A percentile compares a stretch with the other conserved stretches of the same genome.
phyloP scores from a whole-genome alignment of 352 stramenopile species.

The Pythium brassicae region DNA sequence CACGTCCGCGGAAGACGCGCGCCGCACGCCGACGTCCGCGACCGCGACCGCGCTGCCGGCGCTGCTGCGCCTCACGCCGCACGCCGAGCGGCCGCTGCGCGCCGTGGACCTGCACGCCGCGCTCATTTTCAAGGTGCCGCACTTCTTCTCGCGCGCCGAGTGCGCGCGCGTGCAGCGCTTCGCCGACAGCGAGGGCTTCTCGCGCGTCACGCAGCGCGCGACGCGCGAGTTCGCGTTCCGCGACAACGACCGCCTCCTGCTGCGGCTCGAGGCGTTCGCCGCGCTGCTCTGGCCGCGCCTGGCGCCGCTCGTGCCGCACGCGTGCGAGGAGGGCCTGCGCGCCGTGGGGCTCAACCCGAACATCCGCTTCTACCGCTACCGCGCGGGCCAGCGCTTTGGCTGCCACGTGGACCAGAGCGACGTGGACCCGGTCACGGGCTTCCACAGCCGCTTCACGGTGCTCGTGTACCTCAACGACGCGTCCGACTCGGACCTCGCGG shows the following conservation, averaged over 20 bases:
- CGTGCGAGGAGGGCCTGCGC: conserved; percentile 66
- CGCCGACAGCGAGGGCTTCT: conserved; percentile 49
- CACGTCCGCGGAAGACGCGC: conserved; percentile 16
- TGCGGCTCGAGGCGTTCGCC: conserved; percentile 57
- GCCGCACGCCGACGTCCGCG: conserved; percentile 2
- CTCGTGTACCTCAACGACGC: conserved; percentile 81
- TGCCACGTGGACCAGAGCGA: conserved; percentile 85
- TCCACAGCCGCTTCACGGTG: conserved; percentile 76
- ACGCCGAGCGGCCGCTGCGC: conserved; percentile 23
- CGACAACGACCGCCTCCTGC: conserved; percentile 70
- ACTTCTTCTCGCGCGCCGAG: conserved; percentile 57
- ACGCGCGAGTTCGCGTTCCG: conserved; percentile 63
- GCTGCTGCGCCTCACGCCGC: conserved; percentile 43
- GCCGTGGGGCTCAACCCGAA: conserved; percentile 64
- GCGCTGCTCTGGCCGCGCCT: conserved; percentile 67
- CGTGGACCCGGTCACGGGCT: conserved; percentile 61
- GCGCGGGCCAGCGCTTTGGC: conserved; percentile 61
- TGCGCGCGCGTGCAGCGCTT: conserved; percentile 61
- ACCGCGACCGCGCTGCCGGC: conserved; percentile 17
- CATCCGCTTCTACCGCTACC: conserved; percentile 79
- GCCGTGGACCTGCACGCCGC: conserved; percentile 41
- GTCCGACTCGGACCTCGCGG: conserved; percentile 62
- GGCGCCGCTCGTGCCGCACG: conserved; percentile 37
- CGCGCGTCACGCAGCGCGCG: conserved; percentile 65
- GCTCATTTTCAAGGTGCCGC: conserved; percentile 62